Evolutionary conservation across 139 green algal genomes (phyloP).

Genomic region (Volvox reticuliferus): DNA sequence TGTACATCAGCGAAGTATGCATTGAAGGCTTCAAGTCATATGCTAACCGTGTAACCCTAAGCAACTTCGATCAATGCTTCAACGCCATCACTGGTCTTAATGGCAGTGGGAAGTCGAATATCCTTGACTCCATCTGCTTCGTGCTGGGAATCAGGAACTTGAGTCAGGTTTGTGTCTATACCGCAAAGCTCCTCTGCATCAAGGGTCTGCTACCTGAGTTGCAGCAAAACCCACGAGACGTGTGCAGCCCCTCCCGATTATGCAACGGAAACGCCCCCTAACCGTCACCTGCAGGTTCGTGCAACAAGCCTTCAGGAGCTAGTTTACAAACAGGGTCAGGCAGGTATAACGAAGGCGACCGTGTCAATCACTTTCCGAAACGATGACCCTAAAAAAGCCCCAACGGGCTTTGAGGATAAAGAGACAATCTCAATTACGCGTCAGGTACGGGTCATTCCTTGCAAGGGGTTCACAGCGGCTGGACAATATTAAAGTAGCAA

Average conservation of each 20-base stretch:
- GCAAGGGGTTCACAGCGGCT: too few species aligned
- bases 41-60: constrained; percentile 88
- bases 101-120: constrained; percentile 98
- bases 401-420: constrained; percentile 93
- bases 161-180: constrained; percentile 71
- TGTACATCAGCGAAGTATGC: constrained; percentile 97
- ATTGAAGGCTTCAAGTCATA: constrained; percentile 99
- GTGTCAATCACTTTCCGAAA: constrained; percentile 99
- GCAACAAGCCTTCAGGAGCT: constrained; percentile 95
- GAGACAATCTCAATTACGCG: constrained; percentile 95
- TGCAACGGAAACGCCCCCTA: too few species aligned
- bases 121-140: constrained; percentile 99
- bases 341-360: constrained; percentile 96
- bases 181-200: too few species aligned
- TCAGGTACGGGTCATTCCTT: constrained; percentile 64
- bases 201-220: too few species aligned
- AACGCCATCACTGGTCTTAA: constrained; percentile 99
- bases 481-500: too few species aligned
- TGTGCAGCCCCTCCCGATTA: too few species aligned
- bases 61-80: constrained; percentile 94
- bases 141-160: constrained; percentile 98
- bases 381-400: constrained; percentile 81
- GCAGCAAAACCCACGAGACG: too few species aligned
- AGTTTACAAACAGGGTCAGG: constrained; percentile 99
- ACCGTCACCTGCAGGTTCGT: constrained; percentile 82